Evolutionary conservation across 495 filamentous ascomycete species (phyloP).

Genomic region (Penicillium cosmopolitanum): DNA sequence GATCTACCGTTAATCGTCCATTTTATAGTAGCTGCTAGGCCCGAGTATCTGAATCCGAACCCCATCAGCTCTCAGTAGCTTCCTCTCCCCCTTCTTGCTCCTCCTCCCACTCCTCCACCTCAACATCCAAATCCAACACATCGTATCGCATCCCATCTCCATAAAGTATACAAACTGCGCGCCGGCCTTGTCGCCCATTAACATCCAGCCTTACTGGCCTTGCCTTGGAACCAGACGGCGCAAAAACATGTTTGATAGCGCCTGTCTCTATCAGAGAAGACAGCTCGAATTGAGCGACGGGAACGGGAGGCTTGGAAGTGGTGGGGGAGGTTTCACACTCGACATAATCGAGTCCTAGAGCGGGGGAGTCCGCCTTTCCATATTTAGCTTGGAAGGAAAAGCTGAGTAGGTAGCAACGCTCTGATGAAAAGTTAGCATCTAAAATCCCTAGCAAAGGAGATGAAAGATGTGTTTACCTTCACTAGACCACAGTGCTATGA

Average conservation of each 20-base stretch:
- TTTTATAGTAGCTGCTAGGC: too few species aligned
- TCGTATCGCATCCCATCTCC: constrained; percentile 58
- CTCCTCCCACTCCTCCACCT: constrained; percentile 32
- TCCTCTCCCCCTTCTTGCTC: constrained; percentile 16
- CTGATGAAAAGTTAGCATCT: constrained; percentile 21
- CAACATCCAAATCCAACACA: constrained; percentile 59
- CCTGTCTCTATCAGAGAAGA: constrained; percentile 15
- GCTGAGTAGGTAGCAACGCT: constrained; percentile 42
- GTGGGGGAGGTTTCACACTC: constrained; percentile 16
- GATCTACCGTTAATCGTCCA: too few species aligned
- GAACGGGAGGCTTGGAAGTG: constrained; percentile 19
- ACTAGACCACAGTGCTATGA: constrained; percentile 54
- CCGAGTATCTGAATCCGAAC: background rate
- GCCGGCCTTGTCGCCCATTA: constrained; percentile 56
- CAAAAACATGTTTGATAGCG: constrained; percentile 40
- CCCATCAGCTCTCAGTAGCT: background rate
- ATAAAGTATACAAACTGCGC: constrained; percentile 60
- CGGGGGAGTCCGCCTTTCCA: constrained; percentile 9
- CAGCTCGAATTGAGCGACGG: constrained; percentile 29
- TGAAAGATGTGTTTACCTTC: constrained; percentile 40
- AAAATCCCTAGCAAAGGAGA: constrained; percentile 5
- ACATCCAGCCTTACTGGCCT: constrained; percentile 52
- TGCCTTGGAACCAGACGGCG: constrained; percentile 40
- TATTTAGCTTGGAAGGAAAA: constrained; percentile 38
- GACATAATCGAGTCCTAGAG: constrained; percentile 23